These are phyloP conservation scores for Amanita fuliginea DNA, from an alignment of 768 basidiomycete species.

Conservation along the genomic window DNA sequence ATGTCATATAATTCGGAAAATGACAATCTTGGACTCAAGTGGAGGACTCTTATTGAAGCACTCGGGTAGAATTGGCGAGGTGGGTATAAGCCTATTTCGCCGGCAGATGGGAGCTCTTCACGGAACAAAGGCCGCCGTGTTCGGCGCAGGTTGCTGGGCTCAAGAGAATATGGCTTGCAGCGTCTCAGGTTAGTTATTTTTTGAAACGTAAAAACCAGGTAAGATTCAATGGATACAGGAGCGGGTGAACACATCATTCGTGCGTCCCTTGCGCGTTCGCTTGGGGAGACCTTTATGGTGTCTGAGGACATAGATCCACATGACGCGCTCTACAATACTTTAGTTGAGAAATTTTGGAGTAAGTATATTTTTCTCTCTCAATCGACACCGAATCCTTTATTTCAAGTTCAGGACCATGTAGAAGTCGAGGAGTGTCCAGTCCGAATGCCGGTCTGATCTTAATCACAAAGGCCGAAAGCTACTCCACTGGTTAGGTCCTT, in stretches of 20 bases:
- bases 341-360: conserved; percentile 44
- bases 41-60: conserved; percentile 73
- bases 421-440: conserved; percentile 25
- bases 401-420: conserved; percentile 15
- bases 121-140: conserved; percentile 46
- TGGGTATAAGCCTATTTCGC: conserved; percentile 14
- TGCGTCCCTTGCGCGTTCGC: conserved; percentile 37
- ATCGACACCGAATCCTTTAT: conserved; percentile 4
- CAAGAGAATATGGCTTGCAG: conserved; percentile 54
- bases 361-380: conserved; percentile 13
- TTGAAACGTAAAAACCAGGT: background rate
- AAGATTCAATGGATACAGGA: conserved; percentile 26
- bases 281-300: conserved; percentile 34
- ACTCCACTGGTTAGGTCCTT: background rate
- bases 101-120: background rate
- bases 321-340: conserved; percentile 30
- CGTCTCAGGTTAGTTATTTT: conserved; percentile 40
- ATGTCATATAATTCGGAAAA: background rate
- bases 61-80: conserved; percentile 70
- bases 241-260: conserved; percentile 65
- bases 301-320: conserved; percentile 39
- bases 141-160: conserved; percentile 74
- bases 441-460: conserved; percentile 56
- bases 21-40: conserved; percentile 23
- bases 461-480: conserved; percentile 33